Evolutionary conservation across 495 filamentous ascomycete species (phyloP), one percentile per base, ranked within the genome.

Genomic region (Paragyromitra xinjiangensis): DNA sequence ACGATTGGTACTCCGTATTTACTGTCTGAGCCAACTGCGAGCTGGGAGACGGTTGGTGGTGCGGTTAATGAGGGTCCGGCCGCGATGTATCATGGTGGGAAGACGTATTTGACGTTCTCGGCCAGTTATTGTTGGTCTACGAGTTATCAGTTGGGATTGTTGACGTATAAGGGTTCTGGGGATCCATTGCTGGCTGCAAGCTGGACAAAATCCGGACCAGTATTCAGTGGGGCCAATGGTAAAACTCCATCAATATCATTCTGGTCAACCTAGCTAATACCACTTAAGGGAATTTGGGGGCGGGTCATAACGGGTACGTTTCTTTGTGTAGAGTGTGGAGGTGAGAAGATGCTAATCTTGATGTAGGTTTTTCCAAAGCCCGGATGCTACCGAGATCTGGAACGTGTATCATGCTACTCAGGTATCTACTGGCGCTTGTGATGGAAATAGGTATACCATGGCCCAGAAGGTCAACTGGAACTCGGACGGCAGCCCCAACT

Each of bases 61-160:
- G 85, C 87, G 19, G 86, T 89, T 34, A 88, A 88, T 63, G 89
- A 89, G 64, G 89, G 89, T 14, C 86, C 89, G 48, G 85, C 85
- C 9, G 85, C 86, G 71, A 78, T 84, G 50, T 86, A 83, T 69
- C 79, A 83, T n/a, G 83, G 83, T 68, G 87, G 86, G 8, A 84
- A 83, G 42, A 85, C 85, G 14, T 87, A 86, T 56, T 34, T 89
- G 48, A 82, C 84, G 1, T 89, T 85, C 81, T 86, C 85, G 1
- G 88, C 87, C n/a, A 85, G 83, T 65, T 84, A 84, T 65, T 88
- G 87, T 83, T 86, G 86, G 85, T 88, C 86, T 0, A 71, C 83
- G 1, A 82, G 86, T 71, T 89, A 89, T 81, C 85, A 83, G 76
- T 82, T 89, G 19, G 87, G 86, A 5, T 78, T 87, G 3, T 78